These are phyloP conservation scores for Candida mesenterica DNA, from an alignment of 1,139 yeast species.

Conservation along the genomic window DNA sequence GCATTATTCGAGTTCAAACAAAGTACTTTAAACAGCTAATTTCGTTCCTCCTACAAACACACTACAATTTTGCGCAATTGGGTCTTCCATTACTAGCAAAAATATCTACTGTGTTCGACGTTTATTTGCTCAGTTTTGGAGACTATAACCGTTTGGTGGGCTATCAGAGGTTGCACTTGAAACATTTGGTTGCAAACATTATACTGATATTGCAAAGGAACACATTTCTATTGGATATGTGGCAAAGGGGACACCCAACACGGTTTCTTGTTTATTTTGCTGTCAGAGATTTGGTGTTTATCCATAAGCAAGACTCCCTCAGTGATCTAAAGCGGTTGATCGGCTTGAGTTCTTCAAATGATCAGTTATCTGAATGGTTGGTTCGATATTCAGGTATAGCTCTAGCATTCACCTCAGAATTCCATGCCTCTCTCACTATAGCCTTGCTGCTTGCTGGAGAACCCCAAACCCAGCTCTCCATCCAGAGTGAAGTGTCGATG, in stretches of 20 bases:
- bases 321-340: not conserved
- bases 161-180: not conserved
- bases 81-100: not conserved
- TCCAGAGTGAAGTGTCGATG: not conserved
- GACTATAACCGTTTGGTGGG: not conserved
- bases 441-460: not conserved
- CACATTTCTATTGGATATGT: constrained; percentile 3
- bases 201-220: constrained; percentile 4
- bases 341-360: not conserved
- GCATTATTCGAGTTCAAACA: constrained; percentile 8
- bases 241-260: constrained; percentile 1
- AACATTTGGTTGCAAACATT: not conserved
- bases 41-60: constrained; percentile 2
- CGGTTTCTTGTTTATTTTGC: not conserved
- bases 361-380: not conserved
- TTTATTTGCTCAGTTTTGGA: not conserved
- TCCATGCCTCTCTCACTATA: not conserved
- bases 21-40: constrained; percentile 7
- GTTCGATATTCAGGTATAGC: not conserved
- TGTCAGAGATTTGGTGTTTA: not conserved
- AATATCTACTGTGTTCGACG: not conserved
- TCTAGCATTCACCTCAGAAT: no score
- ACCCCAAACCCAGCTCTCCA: not conserved
- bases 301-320: not conserved
- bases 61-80: not conserved